Conservation (phyloP, 2,329 filamentous ascomycete species). For the Aspergillus jensenii region DNA sequence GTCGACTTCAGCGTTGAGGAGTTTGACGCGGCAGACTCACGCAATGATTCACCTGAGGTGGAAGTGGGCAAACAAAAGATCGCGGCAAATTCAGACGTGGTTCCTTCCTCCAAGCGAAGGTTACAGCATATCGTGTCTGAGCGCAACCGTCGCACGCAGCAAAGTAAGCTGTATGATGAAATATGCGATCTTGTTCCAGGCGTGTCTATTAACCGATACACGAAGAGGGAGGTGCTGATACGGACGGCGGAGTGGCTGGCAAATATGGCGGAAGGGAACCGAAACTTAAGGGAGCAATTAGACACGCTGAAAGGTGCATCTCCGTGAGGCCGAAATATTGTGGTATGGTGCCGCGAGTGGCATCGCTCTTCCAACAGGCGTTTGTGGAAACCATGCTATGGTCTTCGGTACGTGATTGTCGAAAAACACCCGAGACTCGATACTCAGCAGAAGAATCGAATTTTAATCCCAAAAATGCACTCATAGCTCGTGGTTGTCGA, state of each 20-base stretch:
- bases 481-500: not conserved
- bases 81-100: not conserved
- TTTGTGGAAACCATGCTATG: not conserved
- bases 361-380: not conserved
- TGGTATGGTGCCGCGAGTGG: not conserved
- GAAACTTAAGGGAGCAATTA: not conserved
- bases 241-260: not conserved
- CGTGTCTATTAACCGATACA: not conserved
- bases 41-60: not conserved
- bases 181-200: not conserved
- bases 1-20: not conserved
- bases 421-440: not conserved
- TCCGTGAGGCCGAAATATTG: not conserved
- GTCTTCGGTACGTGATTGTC: not conserved
- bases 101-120: not conserved
- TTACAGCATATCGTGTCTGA: not conserved
- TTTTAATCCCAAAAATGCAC: not conserved
- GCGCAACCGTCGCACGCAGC: not conserved
- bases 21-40: not conserved
- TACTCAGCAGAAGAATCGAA: not conserved
- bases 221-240: not conserved
- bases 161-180: not conserved
- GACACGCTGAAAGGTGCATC: not conserved
- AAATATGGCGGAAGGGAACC: not conserved
- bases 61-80: not conserved